Evolutionary conservation across 2,329 filamentous ascomycete genomes (phyloP), one percentile per base, ranked within the genome.

Genomic region (Apiospora pterosperma): DNA sequence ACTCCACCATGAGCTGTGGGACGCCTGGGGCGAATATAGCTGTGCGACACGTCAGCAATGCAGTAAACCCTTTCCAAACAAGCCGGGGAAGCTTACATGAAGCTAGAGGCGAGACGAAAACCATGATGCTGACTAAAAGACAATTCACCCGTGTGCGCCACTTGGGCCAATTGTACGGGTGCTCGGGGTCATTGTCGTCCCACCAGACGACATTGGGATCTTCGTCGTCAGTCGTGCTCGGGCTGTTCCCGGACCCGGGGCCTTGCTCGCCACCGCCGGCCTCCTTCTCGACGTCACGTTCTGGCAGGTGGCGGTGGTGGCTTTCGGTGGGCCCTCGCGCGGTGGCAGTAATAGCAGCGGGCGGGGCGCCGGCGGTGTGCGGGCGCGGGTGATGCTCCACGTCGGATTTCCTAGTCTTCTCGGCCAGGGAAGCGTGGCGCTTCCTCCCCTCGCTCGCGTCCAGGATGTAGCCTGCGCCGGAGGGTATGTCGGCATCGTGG

Each of bases 81-180:
- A n/a, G 58, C 5, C 8, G 52, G 31, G 10, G n/a, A 23, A 7
- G 7, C 64, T 61, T 41, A 65, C 64, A 64, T 6, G 65, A 66
- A 25, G 65, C 65, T 19, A 66, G 36, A 2, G 65, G 65, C 4
- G 65, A 62, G 36, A 66, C 14, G 39, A 66, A 66, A 2, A 63
- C 55, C 62, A 66, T 58, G 8, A n/a, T 31, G 34, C 65, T 66
- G 21, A 66, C 62, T 10, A 66, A 41, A 5, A 61, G 5, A 7
- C 25, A 38, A 25, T 66, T 66, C 19, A 52, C n/a, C 8, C 60
- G 28, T 5, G 52, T 64, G 39, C 48, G 59, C 65, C 65, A 66
- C 23, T n/a, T 23, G 7, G 76, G 67, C 85, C 85, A 88, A 70
- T 88, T 88, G 66, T 82, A 71, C 0, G 85, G 85, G 63, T 87